A percentile compares a stretch with the other conserved stretches of the same genome.
phyloP scores from a whole-genome alignment of 768 basidiomycete genomes.

The Mycena belliarum region DNA sequence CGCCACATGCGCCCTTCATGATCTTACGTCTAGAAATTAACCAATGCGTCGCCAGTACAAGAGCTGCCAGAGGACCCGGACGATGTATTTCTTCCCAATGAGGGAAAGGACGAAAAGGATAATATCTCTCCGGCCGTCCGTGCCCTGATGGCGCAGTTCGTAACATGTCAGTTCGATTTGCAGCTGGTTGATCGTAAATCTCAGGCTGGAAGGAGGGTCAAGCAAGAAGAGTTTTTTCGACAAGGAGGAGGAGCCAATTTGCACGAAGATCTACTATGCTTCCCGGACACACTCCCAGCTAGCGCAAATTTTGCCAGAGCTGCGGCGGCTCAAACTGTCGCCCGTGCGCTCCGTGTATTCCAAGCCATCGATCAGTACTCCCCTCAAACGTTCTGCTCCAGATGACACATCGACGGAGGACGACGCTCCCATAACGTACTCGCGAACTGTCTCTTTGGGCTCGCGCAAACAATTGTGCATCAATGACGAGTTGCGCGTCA shows the following conservation, averaged over 20 bases:
- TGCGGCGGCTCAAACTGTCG: slow-evolving; percentile 65
- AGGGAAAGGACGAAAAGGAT: slow-evolving; percentile 38
- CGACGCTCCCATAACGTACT: slow-evolving; percentile 27
- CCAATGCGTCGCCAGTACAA: slow-evolving; percentile 4
- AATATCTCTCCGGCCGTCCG: slow-evolving; percentile 79
- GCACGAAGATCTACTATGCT: slow-evolving; percentile 89
- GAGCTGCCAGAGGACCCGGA: slow-evolving; percentile 54
- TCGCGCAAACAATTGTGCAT: slow-evolving; percentile 93
- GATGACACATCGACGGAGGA: slow-evolving; percentile 16
- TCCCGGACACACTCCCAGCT: slow-evolving; percentile 97
- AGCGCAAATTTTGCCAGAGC: slow-evolving; percentile 85
- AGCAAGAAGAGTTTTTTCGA: slow-evolving; percentile 17
- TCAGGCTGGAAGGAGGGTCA: slow-evolving; percentile 26
- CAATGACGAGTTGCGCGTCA: slow-evolving; percentile 71
- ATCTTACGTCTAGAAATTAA: slow-evolving; percentile 14
- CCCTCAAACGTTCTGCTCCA: slow-evolving; percentile 29
- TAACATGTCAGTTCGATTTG: slow-evolving; percentile 2
- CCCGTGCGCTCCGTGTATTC: slow-evolving; percentile 11
- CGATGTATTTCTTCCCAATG: slow-evolving; percentile 73
- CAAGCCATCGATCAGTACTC: slow-evolving; percentile 18
- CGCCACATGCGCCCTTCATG: background rate
- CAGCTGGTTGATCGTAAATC: slow-evolving; percentile 24
- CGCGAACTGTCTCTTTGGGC: slow-evolving; percentile 80
- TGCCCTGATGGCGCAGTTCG: slow-evolving; percentile 79
- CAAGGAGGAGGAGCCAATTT: slow-evolving; percentile 51